These are phyloP conservation scores for Alternaria arbusti DNA, from an alignment of 2,329 filamentous ascomycete genomes.

Conservation along the genomic window DNA sequence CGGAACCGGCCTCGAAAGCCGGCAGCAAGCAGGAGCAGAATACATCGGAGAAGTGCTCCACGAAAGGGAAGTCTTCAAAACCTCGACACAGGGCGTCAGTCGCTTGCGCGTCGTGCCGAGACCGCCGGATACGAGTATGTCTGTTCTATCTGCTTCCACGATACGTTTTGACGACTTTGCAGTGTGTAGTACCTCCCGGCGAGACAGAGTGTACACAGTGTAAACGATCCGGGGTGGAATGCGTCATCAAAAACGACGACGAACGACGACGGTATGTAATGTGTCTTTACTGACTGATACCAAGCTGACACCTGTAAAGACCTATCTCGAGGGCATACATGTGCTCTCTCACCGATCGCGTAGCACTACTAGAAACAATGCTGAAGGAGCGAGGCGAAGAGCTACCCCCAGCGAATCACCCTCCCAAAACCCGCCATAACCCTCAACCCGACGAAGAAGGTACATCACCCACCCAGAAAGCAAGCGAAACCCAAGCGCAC, in stretches of 20 bases:
- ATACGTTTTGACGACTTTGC: conserved; percentile 30
- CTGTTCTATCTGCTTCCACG: not conserved
- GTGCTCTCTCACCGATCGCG: conserved; percentile 62
- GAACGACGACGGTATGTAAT: conserved; percentile 58
- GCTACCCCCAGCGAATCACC: conserved; percentile 60
- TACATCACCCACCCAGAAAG: conserved; percentile 26
- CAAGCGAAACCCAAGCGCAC: conserved; percentile 13
- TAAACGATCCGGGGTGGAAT: conserved; percentile 58
- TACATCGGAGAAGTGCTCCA: conserved; percentile 15
- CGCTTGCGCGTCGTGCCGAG: conserved; percentile 62
- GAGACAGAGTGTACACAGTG: conserved; percentile 61
- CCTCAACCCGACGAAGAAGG: conserved; percentile 41
- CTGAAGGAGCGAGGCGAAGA: conserved; percentile 58
- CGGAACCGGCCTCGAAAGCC: conserved; percentile 18
- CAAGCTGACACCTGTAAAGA: conserved; percentile 39
- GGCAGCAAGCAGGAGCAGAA: conserved; percentile 21
- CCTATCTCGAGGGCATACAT: conserved; percentile 66
- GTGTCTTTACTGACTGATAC: not conserved
- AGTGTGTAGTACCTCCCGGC: conserved; percentile 63
- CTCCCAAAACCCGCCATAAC: conserved; percentile 57
- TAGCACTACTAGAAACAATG: conserved; percentile 60
- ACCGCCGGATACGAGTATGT: conserved; percentile 51
- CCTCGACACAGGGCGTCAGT: conserved; percentile 58
- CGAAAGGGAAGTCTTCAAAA: conserved; percentile 34
- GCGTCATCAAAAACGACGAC: conserved; percentile 65